Percentiles rank a stretch among this genome's conserved stretches.
phyloP scores from a whole-genome alignment of 257 asterid genomes.

The Primulina huaijiensis region DNA sequence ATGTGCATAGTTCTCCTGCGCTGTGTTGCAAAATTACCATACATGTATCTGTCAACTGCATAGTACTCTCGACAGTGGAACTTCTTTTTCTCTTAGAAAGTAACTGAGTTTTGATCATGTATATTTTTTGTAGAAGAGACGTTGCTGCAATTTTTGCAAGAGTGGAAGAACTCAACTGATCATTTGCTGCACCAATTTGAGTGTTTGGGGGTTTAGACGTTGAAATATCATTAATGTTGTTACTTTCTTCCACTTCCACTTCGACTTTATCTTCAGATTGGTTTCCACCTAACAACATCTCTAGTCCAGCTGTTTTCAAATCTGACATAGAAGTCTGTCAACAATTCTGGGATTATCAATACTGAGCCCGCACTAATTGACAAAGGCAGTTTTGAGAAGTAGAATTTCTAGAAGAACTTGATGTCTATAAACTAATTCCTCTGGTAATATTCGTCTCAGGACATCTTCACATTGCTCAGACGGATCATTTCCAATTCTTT shows the following conservation, averaged over 20 bases:
- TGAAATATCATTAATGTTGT: slow-evolving; percentile 9
- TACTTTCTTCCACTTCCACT: slow-evolving; percentile 11
- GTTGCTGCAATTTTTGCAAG: slow-evolving; percentile 3
- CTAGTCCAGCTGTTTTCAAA: slow-evolving; percentile 33
- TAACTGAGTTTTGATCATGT: slow-evolving; percentile 29
- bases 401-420: neutral
- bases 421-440: slow-evolving; percentile 34
- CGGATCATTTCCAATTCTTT: slow-evolving; percentile 35
- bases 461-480: slow-evolving; percentile 49
- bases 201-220: slow-evolving; percentile 6
- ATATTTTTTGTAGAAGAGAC: slow-evolving; percentile 27
- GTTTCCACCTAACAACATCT: slow-evolving; percentile 27
- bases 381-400: neutral
- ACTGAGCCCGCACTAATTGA: slow-evolving; percentile 13
- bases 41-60: slow-evolving; percentile 22
- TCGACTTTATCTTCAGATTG: slow-evolving; percentile 22
- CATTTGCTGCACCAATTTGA: slow-evolving; percentile 22
- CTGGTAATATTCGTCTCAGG: slow-evolving; percentile 33
- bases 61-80: slow-evolving; percentile 26
- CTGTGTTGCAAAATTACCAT: slow-evolving; percentile 15
- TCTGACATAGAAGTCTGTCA: slow-evolving; percentile 36
- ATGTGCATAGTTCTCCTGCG: slow-evolving; percentile 28
- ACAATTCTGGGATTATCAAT: slow-evolving; percentile 19
- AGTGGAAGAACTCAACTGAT: slow-evolving; percentile 15
- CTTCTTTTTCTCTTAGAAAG: slow-evolving; percentile 35